These are phyloP conservation scores for Trifolium subterraneum DNA, from an alignment of 306 rosid species.

Conservation along the genomic window DNA sequence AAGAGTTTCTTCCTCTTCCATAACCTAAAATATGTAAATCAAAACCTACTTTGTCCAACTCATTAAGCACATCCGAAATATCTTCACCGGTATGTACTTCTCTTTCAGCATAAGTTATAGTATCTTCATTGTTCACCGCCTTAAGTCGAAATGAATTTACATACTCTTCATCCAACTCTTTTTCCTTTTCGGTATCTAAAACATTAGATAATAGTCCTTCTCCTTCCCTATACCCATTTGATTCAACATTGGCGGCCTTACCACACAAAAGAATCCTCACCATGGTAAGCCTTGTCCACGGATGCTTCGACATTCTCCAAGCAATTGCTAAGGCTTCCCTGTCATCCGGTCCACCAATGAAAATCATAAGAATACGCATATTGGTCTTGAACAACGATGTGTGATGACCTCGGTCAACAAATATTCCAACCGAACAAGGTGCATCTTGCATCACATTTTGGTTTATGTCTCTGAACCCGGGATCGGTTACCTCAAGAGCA, in stretches of 20 bases:
- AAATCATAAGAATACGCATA: slow-evolving; percentile 14
- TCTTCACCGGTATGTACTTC: slow-evolving; percentile 46
- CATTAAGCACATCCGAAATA: slow-evolving; percentile 11
- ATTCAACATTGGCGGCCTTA: slow-evolving; percentile 4
- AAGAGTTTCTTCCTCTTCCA: slow-evolving; percentile 20
- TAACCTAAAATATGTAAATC: slow-evolving; percentile 21
- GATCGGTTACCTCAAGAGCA: slow-evolving; percentile 2
- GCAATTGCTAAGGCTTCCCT: slow-evolving; percentile 66
- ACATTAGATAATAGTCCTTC: neutral
- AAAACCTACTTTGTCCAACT: neutral
- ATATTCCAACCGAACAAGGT: slow-evolving; percentile 46
- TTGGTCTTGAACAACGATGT: neutral
- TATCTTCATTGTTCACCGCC: slow-evolving; percentile 30
- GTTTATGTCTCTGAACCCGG: slow-evolving; percentile 21
- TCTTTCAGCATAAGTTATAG: slow-evolving; percentile 31
- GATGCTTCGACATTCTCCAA: slow-evolving; percentile 57
- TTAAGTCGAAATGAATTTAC: slow-evolving; percentile 43
- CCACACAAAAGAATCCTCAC: slow-evolving; percentile 41
- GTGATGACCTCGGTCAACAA: slow-evolving; percentile 43
- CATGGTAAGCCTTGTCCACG: slow-evolving; percentile 41
- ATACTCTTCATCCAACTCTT: slow-evolving; percentile 44
- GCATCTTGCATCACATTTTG: slow-evolving; percentile 36
- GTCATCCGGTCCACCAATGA: slow-evolving; percentile 62
- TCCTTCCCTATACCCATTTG: neutral
- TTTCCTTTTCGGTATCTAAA: slow-evolving; percentile 26